A percentile compares a stretch with the other conserved stretches of the same genome.
These are phyloP conservation scores for Vitis riparia DNA, from an alignment of 164 flowering plant species.

Conservation along the genomic window DNA sequence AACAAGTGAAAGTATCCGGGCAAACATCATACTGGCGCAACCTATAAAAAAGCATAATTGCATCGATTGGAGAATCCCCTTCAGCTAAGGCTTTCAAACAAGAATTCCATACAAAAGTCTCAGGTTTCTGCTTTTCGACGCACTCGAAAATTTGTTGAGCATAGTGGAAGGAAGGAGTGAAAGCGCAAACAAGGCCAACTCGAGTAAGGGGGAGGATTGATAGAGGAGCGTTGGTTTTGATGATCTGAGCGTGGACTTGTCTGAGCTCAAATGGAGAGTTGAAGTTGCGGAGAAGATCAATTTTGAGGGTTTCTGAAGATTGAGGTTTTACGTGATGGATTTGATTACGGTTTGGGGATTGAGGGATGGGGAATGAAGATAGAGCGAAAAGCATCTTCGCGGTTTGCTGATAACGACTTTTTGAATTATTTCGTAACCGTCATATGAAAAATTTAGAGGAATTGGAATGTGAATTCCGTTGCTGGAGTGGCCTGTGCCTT, in stretches of 20 bases:
- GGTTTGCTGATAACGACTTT: background rate
- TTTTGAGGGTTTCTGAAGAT: background rate
- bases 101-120: constrained; percentile 47
- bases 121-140: constrained; percentile 20
- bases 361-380: constrained; percentile 7
- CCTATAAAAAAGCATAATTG: constrained; percentile 44
- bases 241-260: constrained; percentile 55
- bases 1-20: constrained; percentile 57
- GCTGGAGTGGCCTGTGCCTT: too few relatives aligned
- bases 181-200: constrained; percentile 47
- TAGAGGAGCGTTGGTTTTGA: constrained; percentile 48
- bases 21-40: constrained; percentile 30
- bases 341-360: background rate
- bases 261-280: constrained; percentile 56
- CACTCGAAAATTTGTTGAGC: constrained; percentile 41
- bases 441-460: too few relatives aligned
- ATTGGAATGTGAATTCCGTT: too few relatives aligned
- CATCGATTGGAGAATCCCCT: constrained; percentile 41
- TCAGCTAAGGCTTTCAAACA: constrained; percentile 54
- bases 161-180: constrained; percentile 41
- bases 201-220: constrained; percentile 47
- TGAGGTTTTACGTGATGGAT: background rate
- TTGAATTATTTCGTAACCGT: too few relatives aligned
- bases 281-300: constrained; percentile 33
- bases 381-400: constrained; percentile 4